Percentiles rank a stretch among this genome's conserved stretches.
phyloP scores from a whole-genome alignment of 208 protist genomes.

The Trypanosoma scelopori region DNA sequence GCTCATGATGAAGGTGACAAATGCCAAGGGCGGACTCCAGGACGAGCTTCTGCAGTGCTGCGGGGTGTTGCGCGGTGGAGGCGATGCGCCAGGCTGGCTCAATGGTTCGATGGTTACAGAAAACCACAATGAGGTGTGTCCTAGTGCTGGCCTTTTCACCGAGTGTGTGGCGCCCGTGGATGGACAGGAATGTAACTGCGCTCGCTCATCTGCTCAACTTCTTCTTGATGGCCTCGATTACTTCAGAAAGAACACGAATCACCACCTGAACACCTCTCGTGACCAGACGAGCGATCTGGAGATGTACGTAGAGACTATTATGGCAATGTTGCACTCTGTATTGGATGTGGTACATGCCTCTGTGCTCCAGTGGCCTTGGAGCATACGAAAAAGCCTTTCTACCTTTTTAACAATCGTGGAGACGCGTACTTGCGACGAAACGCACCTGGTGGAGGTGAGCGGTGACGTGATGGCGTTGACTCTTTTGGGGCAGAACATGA shows the following conservation, averaged over 20 bases:
- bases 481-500: conserved; percentile 39
- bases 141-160: background rate
- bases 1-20: conserved; percentile 22
- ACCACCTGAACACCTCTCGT: background rate
- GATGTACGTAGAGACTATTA: conserved; percentile 3
- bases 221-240: conserved; percentile 24
- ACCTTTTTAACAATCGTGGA: conserved; percentile 1
- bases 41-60: conserved; percentile 23
- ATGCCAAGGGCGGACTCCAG: conserved; percentile 20
- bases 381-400: conserved; percentile 1
- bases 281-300: background rate
- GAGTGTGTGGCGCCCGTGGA: background rate
- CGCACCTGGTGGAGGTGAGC: background rate
- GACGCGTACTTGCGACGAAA: background rate
- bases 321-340: conserved; percentile 10
- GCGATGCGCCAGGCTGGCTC: background rate
- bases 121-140: background rate
- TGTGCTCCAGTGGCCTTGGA: conserved; percentile 16
- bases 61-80: conserved; percentile 5
- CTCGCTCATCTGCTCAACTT: background rate
- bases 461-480: conserved; percentile 6
- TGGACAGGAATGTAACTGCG: background rate
- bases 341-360: conserved; percentile 11
- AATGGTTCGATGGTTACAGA: background rate
- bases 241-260: background rate